Conservation (phyloP, 768 basidiomycete genomes). For the Auricularia sp. region DNA sequence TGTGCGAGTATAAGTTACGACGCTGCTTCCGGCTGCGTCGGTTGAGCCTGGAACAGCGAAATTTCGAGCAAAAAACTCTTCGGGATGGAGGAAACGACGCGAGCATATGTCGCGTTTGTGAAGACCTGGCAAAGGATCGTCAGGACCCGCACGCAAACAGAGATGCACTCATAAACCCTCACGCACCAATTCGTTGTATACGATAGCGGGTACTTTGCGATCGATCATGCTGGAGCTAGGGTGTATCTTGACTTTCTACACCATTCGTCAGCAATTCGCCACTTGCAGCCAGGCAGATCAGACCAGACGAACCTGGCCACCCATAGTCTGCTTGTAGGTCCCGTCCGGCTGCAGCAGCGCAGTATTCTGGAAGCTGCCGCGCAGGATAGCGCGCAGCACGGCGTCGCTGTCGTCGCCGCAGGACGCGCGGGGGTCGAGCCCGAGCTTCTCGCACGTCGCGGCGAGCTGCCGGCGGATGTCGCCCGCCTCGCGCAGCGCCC, state of each 20-base stretch:
- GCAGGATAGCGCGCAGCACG: conserved; percentile 60
- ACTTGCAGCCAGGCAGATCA: background rate
- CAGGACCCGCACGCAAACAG: conserved; percentile 2
- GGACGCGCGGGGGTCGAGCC: conserved; percentile 49
- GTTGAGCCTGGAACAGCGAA: conserved; percentile 3
- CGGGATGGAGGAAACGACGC: conserved; percentile 79
- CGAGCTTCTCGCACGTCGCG: conserved; percentile 47
- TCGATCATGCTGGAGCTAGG: conserved; percentile 75
- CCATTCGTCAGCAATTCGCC: background rate
- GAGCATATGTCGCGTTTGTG: conserved; percentile 79
- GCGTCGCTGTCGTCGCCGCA: conserved; percentile 57
- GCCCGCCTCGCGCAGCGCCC: conserved; percentile 66
- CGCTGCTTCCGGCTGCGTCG: too few species aligned
- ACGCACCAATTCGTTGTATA: conserved; percentile 89
- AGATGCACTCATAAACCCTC: background rate
- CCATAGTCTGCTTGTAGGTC: conserved; percentile 75
- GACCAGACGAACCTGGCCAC: conserved; percentile 39
- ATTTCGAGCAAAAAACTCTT: conserved; percentile 36
- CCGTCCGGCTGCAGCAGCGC: conserved; percentile 82
- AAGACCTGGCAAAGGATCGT: conserved; percentile 40
- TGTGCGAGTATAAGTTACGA: too few species aligned
- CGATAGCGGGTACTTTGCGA: conserved; percentile 75
- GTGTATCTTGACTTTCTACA: conserved; percentile 76
- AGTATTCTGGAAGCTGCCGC: conserved; percentile 72
- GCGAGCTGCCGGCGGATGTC: conserved; percentile 76